phyloP scores from a whole-genome alignment of 257 asterid genomes.

The Eustoma russellianum region DNA sequence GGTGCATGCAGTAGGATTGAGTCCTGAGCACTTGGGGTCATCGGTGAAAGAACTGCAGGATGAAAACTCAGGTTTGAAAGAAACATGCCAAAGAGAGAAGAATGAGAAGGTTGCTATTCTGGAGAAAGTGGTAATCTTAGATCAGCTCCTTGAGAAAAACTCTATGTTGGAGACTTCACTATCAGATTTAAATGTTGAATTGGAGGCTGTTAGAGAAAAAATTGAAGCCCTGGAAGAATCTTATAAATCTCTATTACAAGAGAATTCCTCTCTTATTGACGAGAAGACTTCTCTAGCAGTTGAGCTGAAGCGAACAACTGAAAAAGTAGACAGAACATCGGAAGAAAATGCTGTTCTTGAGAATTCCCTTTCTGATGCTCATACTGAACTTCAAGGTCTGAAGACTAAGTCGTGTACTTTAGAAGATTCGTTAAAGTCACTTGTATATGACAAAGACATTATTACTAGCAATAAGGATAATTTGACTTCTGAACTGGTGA shows the following conservation, averaged over 20 bases:
- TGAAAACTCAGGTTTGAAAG: slow-evolving; percentile 47
- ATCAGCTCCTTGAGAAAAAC: slow-evolving; percentile 82
- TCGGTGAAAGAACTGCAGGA: slow-evolving; percentile 61
- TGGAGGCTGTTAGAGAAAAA: slow-evolving; percentile 67
- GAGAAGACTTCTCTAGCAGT: slow-evolving; percentile 45
- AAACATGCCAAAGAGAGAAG: slow-evolving; percentile 43
- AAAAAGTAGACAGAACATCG: slow-evolving; percentile 55
- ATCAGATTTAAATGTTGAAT: slow-evolving; percentile 69
- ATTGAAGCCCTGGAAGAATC: slow-evolving; percentile 54
- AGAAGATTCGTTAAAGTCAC: slow-evolving; percentile 71
- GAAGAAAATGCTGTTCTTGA: slow-evolving; percentile 58
- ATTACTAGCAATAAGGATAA: slow-evolving; percentile 49
- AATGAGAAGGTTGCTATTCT: slow-evolving; percentile 58
- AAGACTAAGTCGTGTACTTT: slow-evolving; percentile 51
- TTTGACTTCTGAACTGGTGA: slow-evolving; percentile 48
- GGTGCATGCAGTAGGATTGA: slow-evolving; percentile 53
- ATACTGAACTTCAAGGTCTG: slow-evolving; percentile 51
- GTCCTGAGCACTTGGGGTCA: slow-evolving; percentile 45
- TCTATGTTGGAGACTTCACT: slow-evolving; percentile 70
- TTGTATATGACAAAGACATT: slow-evolving; percentile 57
- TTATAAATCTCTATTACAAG: slow-evolving; percentile 50
- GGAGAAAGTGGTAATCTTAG: slow-evolving; percentile 54
- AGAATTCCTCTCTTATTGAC: slow-evolving; percentile 54
- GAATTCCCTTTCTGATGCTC: slow-evolving; percentile 54
- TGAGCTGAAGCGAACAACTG: slow-evolving; percentile 48